phyloP scores from a whole-genome alignment of 805 yeast species.

The Nakazawaea anatomiae region DNA sequence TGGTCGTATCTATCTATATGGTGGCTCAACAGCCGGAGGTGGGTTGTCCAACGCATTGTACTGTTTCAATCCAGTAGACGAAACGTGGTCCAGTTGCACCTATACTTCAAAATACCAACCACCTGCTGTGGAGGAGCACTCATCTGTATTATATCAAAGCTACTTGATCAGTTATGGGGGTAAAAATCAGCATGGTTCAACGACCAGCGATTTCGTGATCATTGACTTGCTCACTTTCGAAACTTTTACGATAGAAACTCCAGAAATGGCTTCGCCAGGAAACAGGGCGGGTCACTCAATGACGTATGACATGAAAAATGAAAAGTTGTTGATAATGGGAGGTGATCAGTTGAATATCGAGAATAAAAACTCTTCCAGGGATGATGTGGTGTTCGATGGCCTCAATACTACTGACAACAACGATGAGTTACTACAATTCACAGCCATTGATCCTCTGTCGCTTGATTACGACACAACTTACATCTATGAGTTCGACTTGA shows the following conservation, averaged over 20 bases:
- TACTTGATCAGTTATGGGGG: conserved; percentile 88
- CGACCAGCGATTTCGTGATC: conserved; percentile 62
- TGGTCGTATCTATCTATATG: conserved; percentile 78
- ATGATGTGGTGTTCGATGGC: conserved; percentile 43
- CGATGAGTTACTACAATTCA: conserved; percentile 16
- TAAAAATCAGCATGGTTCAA: conserved; percentile 64
- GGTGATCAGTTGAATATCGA: conserved; percentile 80
- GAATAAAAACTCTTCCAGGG: conserved; percentile 25
- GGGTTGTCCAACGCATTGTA: conserved; percentile 71
- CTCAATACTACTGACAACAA: conserved; percentile 38
- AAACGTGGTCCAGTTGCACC: conserved; percentile 65
- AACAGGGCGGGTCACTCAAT: conserved; percentile 90
- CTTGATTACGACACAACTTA: conserved; percentile 26
- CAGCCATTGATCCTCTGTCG: conserved; percentile 22
- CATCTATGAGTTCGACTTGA: conserved; percentile 29
- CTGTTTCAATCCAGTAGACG: conserved; percentile 64
- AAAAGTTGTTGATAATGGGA: conserved; percentile 81
- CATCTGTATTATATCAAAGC: conserved; percentile 74
- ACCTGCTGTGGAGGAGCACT: conserved; percentile 87
- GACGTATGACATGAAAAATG: conserved; percentile 59
- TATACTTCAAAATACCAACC: conserved; percentile 64
- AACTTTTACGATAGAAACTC: conserved; percentile 53
- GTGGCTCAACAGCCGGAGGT: conserved; percentile 77
- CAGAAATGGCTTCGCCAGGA: conserved; percentile 54
- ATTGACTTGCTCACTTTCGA: conserved; percentile 65